Conservation (phyloP, 495 filamentous ascomycete genomes). For the Xylaria acuta region DNA sequence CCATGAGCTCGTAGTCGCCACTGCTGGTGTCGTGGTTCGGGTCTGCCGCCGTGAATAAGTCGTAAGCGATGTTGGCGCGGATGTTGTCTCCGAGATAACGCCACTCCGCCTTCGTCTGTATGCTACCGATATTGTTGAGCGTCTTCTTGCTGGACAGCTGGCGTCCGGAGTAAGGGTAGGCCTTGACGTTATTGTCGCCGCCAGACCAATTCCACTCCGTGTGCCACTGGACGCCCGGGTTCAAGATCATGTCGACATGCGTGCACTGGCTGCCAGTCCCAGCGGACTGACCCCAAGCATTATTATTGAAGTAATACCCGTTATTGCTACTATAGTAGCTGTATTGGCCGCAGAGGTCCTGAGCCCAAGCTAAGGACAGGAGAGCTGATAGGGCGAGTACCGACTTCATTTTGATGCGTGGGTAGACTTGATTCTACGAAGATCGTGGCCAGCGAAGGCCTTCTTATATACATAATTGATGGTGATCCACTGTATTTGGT, state of each 20-base stretch:
- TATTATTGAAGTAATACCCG: constrained; percentile 56
- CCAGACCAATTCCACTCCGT: constrained; percentile 66
- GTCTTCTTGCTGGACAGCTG: constrained; percentile 53
- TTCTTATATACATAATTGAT: constrained; percentile 1
- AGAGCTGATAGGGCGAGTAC: constrained; percentile 18
- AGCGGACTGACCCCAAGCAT: constrained; percentile 58
- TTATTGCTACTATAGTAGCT: constrained; percentile 39
- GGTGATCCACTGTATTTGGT: not conserved
- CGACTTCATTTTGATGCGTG: constrained; percentile 24
- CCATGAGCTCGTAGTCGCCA: constrained; percentile 71
- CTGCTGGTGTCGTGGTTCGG: constrained; percentile 48
- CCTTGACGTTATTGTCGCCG: constrained; percentile 60
- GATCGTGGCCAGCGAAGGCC: not conserved
- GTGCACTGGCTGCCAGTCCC: constrained; percentile 64
- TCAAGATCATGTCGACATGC: constrained; percentile 54
- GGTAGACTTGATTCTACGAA: not conserved
- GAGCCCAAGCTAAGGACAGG: constrained; percentile 18
- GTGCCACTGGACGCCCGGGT: constrained; percentile 59
- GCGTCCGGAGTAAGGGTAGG: constrained; percentile 61
- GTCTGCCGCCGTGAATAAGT: constrained; percentile 63
- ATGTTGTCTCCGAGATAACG: constrained; percentile 58
- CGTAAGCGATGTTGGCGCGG: constrained; percentile 69
- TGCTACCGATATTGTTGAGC: constrained; percentile 52
- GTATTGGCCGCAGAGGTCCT: constrained; percentile 50
- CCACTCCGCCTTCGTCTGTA: constrained; percentile 56